Base-by-base conservation (phyloP, 208 protist species). In the Leishmania turanica region DNA sequence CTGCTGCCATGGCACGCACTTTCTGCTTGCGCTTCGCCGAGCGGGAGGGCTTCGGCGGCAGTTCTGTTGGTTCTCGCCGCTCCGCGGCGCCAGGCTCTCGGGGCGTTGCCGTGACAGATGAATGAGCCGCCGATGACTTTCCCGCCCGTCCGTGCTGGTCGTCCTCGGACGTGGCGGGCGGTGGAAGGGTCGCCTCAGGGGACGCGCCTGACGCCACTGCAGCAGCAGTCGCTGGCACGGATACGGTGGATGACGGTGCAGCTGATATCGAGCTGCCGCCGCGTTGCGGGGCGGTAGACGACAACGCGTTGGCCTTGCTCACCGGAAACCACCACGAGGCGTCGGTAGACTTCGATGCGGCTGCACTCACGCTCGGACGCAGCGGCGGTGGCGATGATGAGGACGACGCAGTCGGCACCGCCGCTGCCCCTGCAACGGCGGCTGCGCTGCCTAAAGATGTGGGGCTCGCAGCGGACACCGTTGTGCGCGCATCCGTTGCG, bases 11-110 rank as follows among this genome's bases (percentile, higher is more conserved):
- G 0, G 75, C 85, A 1, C 78, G 66, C 42, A 83, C 66, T 31
- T 88, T 85, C 0, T 82, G 79, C 40, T 87, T 85, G 3, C 85
- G 82, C 79, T 82, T 83, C 8, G 82, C 75, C 5, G 82, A 82
- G 24, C 82, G 77, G 17, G 82, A 85, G 27, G 77, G 27, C 49
- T 75, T 78, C 45, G 42, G 3, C 9, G 37, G 40, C 3, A 53
- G 42, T 3, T 60, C 78, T 65, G 56, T 56, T 58, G 31, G 53
- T 62, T 42, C n/a, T 76, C 5, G 53, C 72, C 60, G n/a, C 47
- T n/a, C 72, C 17, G n/a, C 51, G 8, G 72, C 24, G 60, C 3
- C 53, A 24, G 4, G 37, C 34, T 76, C 72, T 40, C 3, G 13
- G 17, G n/a, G n/a, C 15, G 42, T 15, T 15, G 70, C 24, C 11